Conservation (phyloP, 2,329 filamentous ascomycete species). For the Colletotrichum higginsianum region DNA sequence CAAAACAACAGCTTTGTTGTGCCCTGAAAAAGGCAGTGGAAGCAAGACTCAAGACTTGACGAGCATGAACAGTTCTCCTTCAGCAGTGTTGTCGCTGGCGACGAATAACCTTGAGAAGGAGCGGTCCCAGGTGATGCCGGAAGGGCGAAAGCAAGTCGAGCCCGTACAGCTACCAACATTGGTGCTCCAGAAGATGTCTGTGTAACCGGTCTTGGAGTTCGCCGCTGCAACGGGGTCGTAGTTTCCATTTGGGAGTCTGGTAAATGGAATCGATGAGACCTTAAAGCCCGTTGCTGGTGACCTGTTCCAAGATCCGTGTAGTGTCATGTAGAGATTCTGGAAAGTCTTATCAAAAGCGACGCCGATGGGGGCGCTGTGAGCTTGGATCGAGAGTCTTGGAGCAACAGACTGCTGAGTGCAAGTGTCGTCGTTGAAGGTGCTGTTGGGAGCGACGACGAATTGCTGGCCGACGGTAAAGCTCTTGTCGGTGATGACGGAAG, state of each 20-base stretch:
- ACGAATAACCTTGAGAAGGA: constrained; percentile 45
- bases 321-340: constrained; percentile 70
- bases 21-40: background rate
- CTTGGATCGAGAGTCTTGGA: constrained; percentile 68
- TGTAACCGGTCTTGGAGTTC: constrained; percentile 49
- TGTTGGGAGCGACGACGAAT: constrained; percentile 55
- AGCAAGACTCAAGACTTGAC: constrained; percentile 6
- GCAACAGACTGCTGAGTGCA: constrained; percentile 50
- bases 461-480: constrained; percentile 52
- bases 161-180: constrained; percentile 50
- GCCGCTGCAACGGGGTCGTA: constrained; percentile 52
- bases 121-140: constrained; percentile 45
- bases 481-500: constrained; percentile 52
- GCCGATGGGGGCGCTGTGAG: constrained; percentile 74
- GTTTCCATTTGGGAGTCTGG: constrained; percentile 43
- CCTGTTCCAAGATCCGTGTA: constrained; percentile 72
- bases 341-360: constrained; percentile 69
- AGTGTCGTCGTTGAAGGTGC: constrained; percentile 54
- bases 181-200: constrained; percentile 52
- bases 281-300: constrained; percentile 56
- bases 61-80: constrained; percentile 47
- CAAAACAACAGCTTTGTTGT: background rate
- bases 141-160: constrained; percentile 46
- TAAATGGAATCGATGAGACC: constrained; percentile 55
- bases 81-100: constrained; percentile 45